Conservation (phyloP, 768 basidiomycete genomes). For the Collybia sp. region DNA sequence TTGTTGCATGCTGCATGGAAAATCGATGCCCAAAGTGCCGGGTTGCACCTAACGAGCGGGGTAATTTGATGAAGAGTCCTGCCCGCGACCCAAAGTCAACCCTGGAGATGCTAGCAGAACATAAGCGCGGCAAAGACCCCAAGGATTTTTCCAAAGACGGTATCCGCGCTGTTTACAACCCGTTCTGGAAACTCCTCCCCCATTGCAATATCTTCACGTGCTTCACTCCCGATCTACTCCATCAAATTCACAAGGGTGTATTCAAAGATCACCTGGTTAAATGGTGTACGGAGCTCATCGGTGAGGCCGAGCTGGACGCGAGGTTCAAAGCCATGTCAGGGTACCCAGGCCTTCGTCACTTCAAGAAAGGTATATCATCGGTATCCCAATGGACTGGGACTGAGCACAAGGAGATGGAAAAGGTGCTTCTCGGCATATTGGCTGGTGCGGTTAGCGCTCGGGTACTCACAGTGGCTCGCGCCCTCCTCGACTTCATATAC, state of each 20-base stretch:
- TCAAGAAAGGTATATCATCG: too few species aligned
- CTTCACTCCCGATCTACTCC: too few species aligned
- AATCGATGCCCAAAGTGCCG: conserved; percentile 21
- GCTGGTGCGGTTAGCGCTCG: conserved; percentile 12
- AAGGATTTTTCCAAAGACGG: conserved; percentile 4
- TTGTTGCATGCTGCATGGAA: too few species aligned
- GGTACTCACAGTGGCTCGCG: conserved; percentile 17
- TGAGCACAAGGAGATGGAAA: too few species aligned
- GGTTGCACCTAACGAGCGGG: conserved; percentile 14
- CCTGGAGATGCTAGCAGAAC: conserved; percentile 1
- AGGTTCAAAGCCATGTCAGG: conserved; percentile 24
- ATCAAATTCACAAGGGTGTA: conserved; percentile 45
- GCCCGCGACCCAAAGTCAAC: conserved; percentile 6
- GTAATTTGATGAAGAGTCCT: conserved; percentile 4
- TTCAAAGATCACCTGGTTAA: conserved; percentile 46
- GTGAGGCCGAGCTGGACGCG: conserved; percentile 26
- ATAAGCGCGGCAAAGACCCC: conserved; percentile 4
- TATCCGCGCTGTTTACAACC: conserved; percentile 12
- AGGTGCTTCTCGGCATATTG: too few species aligned
- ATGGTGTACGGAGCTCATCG: conserved; percentile 10
- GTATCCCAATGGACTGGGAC: too few species aligned
- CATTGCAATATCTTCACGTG: conserved; percentile 33
- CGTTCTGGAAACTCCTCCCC: conserved; percentile 36
- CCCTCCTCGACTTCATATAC: too few species aligned
- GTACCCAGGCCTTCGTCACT: conserved; percentile 14